phyloP scores from a whole-genome alignment of 345 rosid species.

The Syzygium jambos region DNA sequence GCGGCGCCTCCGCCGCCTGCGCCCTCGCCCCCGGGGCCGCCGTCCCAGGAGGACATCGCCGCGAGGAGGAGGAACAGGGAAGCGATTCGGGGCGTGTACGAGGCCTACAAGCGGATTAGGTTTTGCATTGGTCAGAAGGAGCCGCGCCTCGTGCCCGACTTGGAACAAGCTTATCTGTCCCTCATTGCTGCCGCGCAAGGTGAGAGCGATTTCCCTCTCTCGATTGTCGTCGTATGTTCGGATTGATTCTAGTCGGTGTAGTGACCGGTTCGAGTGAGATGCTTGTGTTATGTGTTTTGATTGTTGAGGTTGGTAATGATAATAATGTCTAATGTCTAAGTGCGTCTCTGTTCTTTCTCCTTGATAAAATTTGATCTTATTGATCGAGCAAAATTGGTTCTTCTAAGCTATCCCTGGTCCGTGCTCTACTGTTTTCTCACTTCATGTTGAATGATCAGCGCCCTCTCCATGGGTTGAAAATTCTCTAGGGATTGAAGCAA shows the following conservation, averaged over 20 bases:
- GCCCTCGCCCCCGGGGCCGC: constrained; percentile 40
- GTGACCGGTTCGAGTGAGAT: background rate
- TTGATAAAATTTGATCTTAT: background rate
- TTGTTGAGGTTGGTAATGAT: background rate
- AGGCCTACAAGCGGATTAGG: constrained; percentile 65
- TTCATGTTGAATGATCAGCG: background rate
- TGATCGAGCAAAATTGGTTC: background rate
- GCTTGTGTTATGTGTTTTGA: background rate
- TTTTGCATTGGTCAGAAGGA: constrained; percentile 56
- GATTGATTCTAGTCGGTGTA: background rate
- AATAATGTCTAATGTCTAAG: background rate
- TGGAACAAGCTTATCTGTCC: constrained; percentile 69
- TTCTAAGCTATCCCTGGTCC: background rate
- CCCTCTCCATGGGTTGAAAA: background rate
- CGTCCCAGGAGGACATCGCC: constrained; percentile 61
- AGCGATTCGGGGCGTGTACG: constrained; percentile 76
- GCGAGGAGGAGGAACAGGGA: constrained; percentile 63
- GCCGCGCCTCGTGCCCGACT: constrained; percentile 34
- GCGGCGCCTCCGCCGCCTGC: constrained; percentile 32
- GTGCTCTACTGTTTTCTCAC: background rate
- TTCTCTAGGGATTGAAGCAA: background rate
- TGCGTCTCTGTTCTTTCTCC: background rate
- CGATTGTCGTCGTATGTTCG: background rate
- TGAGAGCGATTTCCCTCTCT: constrained; percentile 1
- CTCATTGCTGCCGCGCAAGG: constrained; percentile 79